A percentile compares a stretch with the other conserved stretches of the same genome.
Evolutionary conservation across 345 rosid species (phyloP).

Genomic region (Excoecaria agallocha): DNA sequence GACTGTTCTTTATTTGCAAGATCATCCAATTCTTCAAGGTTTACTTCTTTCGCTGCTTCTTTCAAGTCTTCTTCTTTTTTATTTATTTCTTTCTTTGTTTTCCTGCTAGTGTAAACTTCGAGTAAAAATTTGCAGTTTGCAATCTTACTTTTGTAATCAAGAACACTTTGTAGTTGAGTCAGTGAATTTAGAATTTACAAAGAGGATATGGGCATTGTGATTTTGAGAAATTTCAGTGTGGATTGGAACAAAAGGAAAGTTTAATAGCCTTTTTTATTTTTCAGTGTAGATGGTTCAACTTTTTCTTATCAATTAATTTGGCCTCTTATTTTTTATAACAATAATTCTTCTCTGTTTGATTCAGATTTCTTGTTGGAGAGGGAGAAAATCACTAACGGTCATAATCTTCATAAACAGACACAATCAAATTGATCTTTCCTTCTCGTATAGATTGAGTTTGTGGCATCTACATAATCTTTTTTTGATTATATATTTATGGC

Average conservation of each 20-base stretch:
- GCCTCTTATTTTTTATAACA: background rate
- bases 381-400: background rate
- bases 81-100: too few relatives aligned
- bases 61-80: background rate
- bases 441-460: background rate
- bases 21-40: constrained; percentile 3
- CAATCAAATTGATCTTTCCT: constrained; percentile 1
- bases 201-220: too few relatives aligned
- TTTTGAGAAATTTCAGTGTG: background rate
- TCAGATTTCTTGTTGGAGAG: constrained; percentile 1
- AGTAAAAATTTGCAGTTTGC: background rate
- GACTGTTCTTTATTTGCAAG: background rate
- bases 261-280: background rate
- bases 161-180: background rate
- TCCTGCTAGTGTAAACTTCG: background rate
- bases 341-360: background rate
- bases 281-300: background rate
- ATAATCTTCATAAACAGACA: background rate
- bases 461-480: background rate
- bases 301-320: background rate
- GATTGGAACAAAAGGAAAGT: background rate
- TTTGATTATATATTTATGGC: background rate
- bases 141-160: background rate
- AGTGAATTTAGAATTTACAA: background rate
- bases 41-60: background rate